Base-by-base conservation (phyloP, 331 rosid species). In the Acacia concinna region DNA sequence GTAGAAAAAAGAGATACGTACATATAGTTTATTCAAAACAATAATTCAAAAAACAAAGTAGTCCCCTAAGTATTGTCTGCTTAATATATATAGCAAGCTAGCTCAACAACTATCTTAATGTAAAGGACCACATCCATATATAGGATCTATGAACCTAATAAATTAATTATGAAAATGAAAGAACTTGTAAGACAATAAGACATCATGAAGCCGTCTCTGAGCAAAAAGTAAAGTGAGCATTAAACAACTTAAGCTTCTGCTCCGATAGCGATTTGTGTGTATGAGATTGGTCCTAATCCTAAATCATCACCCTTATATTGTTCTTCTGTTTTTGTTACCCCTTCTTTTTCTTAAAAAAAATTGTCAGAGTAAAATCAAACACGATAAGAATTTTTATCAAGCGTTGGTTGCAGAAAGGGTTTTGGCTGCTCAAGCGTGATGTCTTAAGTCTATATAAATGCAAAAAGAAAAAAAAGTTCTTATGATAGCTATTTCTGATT, bases 91-190 rank as follows among this genome's bases (percentile, higher is more conserved):
- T 25, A 12, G 23, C 5, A 68, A 68, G 20, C 76, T 56, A 63
- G n/a, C 66, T 6, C 4, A 60, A 30, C 52, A 46, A 43, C 49
- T 41, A 40, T 28, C 1, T 12, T 56, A 10, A 6, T 8, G 63
- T 23, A 23, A 20, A 68, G 81, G 85, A 70, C 81, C 85, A 81
- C 78, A 31, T 25, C 52, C 17, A 4, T 28, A 21, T 14, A 11
- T 18, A 38, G 85, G 73, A 73, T 47, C 69, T 14, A 49, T 6
- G 23, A 60, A 37, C 52, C 78, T 76, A 21, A 15, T 14, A 49
- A 18, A 63, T 47, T 31, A 15, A 82, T 62, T 76, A 71, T 63
- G 85, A 77, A 76, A 77, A 70, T 76, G 81, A 82, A 69, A 46
- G 64, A 35, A 14, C 37, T 59, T 25, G 52, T 23, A 68, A 27